Base-by-base conservation (phyloP, 148 eudicot genomes). In the Rheum nobile region DNA sequence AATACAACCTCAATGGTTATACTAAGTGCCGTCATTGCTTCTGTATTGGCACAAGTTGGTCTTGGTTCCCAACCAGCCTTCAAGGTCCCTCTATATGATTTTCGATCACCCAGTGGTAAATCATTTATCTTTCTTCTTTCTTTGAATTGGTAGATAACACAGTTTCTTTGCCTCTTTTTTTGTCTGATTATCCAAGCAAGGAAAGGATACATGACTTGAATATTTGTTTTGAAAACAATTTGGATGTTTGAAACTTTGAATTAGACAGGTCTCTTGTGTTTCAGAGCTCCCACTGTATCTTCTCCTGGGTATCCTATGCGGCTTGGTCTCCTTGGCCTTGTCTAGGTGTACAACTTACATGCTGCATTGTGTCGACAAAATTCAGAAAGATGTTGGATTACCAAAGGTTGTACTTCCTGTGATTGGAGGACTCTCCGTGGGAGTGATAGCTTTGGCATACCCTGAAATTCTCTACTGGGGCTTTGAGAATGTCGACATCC, bases 401-500 rank as follows among this genome's bases (percentile, higher is more conserved):
- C 90, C 94, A 37, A 86, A 84, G 81, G 80, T 80, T 34, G 67
- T 80, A 71, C 84, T 89, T 77, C 98, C 98, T 72, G 70, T 85
- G 44, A 48, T 88, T 42, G 98, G 97, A 70, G 90, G 97, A 38
- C 80, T 93, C 57, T 54, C 85, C 74, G 92, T 89, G 80, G 98
- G 98, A 63, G 67, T 93, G 72, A 81, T 89, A 77, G 97, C 98
- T 71, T 85, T 93, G 85, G 85, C 85, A 43, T 93, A 91, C 81
- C 98, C 98, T 9, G 97, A 91, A 80, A 89, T 93, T 86, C 95
- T 93, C 19, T 93, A 93, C 83, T 86, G 98, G 97, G 98, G 98
- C 55, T 93, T 93, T 71, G 83, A 91, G 82, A 93, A 93, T 84
- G 98, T 93, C 39, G 97, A 93, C 76, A 80, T 83, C 74, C 80